Base-by-base conservation (phyloP, 768 basidiomycete species). In the Aureoboletus auriporus region DNA sequence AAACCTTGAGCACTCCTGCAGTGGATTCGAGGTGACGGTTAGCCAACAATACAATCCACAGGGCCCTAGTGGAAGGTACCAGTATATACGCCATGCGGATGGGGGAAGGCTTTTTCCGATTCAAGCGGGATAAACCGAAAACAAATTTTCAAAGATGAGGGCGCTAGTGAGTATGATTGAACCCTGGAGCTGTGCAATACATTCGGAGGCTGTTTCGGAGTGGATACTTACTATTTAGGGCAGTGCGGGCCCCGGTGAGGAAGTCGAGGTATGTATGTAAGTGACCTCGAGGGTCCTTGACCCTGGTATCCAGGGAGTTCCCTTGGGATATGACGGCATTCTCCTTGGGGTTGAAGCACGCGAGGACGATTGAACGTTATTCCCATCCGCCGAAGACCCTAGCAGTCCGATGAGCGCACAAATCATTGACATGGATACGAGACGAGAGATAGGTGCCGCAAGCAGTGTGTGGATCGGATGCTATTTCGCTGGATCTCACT, bases 261-360 rank as follows among this genome's bases (percentile, higher is more conserved):
- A 23, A 4, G 20, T 23, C 14, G 33, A 47, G 43, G 44, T 44
- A 44, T 28, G 36, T 39, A 48, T 13, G 38, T 51, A 57, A 51
- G 47, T 49, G 39, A 16, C 34, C 20, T 23, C 20, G 20, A 23
- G 20, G 20, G 20, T 23, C 20, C 20, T 37, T 8, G 28, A 47
- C 55, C 59, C 49, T 60, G 47, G 34, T 42, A 38, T 44, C 41
- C 38, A 47, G 29, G 20, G 17, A 36, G 10, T 9, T 27, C 7
- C 17, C 20, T 20, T 34, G 11, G 46, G 30, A 8, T 30, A 26
- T 54, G 20, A 41, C 36, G 35, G 35, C 44, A 42, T 46, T 30
- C 33, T 29, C 43, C 26, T 52, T 30, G 39, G 39, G 14, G 30
- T 36, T 23, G n/a, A 23, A 29, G 34, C 39, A n/a, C 16, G 39